Evolutionary conservation across 768 basidiomycete genomes (phyloP).

Genomic region (Pleurotus cornucopiae): DNA sequence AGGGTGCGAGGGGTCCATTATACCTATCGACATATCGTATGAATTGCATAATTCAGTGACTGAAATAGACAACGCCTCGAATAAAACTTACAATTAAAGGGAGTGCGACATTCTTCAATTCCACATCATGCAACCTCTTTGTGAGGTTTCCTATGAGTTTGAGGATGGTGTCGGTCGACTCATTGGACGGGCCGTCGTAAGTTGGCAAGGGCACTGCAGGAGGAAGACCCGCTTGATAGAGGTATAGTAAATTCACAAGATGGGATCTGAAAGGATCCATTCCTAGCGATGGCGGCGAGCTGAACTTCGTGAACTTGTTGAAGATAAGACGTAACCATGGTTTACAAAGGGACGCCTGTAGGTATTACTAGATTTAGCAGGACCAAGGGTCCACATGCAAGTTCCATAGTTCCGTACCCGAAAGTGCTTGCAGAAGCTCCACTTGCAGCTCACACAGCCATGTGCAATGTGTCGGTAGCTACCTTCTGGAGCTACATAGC

Average conservation of each 20-base stretch:
- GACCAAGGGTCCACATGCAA: too few relatives aligned
- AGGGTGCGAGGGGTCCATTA: background rate
- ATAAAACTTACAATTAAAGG: too few relatives aligned
- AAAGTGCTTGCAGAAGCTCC: too few relatives aligned
- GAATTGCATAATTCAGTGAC: too few relatives aligned
- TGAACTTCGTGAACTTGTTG: background rate
- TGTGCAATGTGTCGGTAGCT: too few relatives aligned
- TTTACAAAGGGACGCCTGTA: background rate
- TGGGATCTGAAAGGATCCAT: constrained; percentile 47
- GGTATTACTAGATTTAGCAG: too few relatives aligned
- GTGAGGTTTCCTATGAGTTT: constrained; percentile 42
- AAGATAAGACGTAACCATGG: background rate
- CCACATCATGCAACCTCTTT: constrained; percentile 45
- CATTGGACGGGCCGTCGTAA: constrained; percentile 45
- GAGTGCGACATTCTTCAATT: constrained; percentile 20
- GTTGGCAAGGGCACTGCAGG: constrained; percentile 39
- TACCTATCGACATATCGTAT: background rate
- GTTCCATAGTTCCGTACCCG: too few relatives aligned
- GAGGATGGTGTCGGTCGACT: constrained; percentile 50
- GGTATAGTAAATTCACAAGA: constrained; percentile 48
- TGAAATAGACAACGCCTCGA: too few relatives aligned
- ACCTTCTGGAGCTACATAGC: too few relatives aligned
- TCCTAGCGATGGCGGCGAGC: constrained; percentile 12
- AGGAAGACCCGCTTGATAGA: constrained; percentile 43
- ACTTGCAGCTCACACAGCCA: too few relatives aligned